Evolutionary conservation across 2,329 filamentous ascomycete species (phyloP).

Genomic region (Penicillium sp.): DNA sequence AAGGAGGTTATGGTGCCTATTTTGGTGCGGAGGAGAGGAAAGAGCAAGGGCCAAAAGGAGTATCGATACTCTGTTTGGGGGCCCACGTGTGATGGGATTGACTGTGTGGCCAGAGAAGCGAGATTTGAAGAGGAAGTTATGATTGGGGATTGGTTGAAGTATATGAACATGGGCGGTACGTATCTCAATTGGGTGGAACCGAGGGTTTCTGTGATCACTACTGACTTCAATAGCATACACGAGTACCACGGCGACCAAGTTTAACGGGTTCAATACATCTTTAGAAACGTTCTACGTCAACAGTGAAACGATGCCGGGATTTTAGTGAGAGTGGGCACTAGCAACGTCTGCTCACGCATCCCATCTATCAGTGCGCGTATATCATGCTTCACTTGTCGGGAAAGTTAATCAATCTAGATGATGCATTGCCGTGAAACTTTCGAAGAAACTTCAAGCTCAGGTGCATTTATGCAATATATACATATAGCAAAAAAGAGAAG

Average conservation of each 20-base stretch:
- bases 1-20: conserved; percentile 6
- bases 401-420: too few species aligned
- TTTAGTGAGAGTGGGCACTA: background rate
- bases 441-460: too few species aligned
- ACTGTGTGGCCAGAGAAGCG: conserved; percentile 20
- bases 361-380: too few species aligned
- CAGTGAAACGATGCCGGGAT: conserved; percentile 19
- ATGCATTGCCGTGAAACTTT: too few species aligned
- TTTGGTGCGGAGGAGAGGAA: background rate
- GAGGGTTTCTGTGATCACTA: background rate
- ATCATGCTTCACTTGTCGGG: too few species aligned
- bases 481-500: too few species aligned
- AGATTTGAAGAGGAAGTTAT: conserved; percentile 17
- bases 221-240: conserved; percentile 16
- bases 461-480: too few species aligned
- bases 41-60: background rate
- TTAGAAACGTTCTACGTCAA: conserved; percentile 23
- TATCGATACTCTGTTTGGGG: conserved; percentile 30
- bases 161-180: conserved; percentile 31
- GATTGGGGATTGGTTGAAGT: conserved; percentile 28
- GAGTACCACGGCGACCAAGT: conserved; percentile 18
- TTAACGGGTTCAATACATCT: conserved; percentile 24
- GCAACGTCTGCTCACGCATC: too few species aligned
- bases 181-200: background rate
- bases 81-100: conserved; percentile 29